Base-by-base conservation (phyloP, 1,284 basidiomycete genomes). In the Microbotryum saponariae region DNA sequence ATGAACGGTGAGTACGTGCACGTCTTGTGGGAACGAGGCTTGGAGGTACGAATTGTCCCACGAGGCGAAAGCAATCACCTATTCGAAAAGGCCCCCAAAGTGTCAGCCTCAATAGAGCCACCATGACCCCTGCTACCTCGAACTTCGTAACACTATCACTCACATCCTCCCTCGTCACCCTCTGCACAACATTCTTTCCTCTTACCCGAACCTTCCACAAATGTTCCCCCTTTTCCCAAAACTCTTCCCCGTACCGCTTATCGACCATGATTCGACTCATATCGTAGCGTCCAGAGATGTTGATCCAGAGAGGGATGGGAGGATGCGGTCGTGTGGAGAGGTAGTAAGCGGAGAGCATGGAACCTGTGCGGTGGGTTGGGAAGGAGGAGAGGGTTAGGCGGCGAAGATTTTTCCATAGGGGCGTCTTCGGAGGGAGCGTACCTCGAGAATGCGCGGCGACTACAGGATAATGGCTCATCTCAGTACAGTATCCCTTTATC, bases 1-100 rank as follows among this genome's bases (percentile, higher is more conserved):
- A 27, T 56, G 54, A 23, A 56, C 54, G n/a, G 54, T 56, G 5
- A 56, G 37, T 6, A 56, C 54, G n/a, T 56, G 37, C 10, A 56
- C 44, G 31, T 23, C 37, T 46, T 37, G 54, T n/a, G 27, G 27
- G 20, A 56, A 56, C 9, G 33, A 44, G 33, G 29, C 9, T 47
- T 56, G 54, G 18, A 56, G 37, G 27, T 56, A 47, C 21, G 54
- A 27, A 27, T 56, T 56, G 42, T 56, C 54, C 54, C 54, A 56
- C 10, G 31, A 23, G 4, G 54, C 54, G 23, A 56, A 56, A 37
- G 33, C 18, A 16, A 21, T 20, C 18, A 56, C 23, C 37, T 56
- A 25, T 9, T 31, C 31, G 31, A 31, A 31, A 31, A 1, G 31
- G 31, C 7, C 31, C 31, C 9, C 8, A 31, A 31, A 31, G 8